These are phyloP conservation scores for Stemphylium vesicarium DNA, from an alignment of 2,329 filamentous ascomycete species.

Conservation along the genomic window DNA sequence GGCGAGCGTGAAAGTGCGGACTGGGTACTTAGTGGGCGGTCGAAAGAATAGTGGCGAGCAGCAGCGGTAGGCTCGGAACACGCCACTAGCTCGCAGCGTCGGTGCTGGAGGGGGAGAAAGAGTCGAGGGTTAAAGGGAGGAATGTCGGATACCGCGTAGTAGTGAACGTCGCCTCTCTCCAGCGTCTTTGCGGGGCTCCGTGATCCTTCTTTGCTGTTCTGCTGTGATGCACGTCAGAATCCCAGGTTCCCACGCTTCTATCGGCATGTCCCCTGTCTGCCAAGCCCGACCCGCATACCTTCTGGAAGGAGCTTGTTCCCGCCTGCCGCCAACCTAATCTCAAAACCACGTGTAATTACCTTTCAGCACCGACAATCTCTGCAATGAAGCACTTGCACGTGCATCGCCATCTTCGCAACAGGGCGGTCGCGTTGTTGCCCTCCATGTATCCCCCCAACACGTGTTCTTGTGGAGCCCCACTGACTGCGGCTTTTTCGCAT, in stretches of 20 bases:
- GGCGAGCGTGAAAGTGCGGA: slow-evolving; percentile 11
- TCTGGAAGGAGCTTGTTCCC: slow-evolving; percentile 15
- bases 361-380: not conserved
- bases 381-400: not conserved
- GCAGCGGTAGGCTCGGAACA: slow-evolving; percentile 18
- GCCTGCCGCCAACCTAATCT: not conserved
- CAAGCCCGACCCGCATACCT: slow-evolving; percentile 12
- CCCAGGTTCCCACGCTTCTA: slow-evolving; percentile 19
- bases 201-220: not conserved
- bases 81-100: slow-evolving; percentile 6
- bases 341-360: not conserved
- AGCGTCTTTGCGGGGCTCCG: slow-evolving; percentile 10
- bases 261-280: slow-evolving; percentile 10
- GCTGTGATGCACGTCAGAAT: slow-evolving; percentile 26
- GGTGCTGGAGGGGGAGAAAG: not conserved
- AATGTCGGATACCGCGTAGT: not conserved
- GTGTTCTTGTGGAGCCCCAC: not conserved
- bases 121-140: not conserved
- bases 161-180: not conserved
- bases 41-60: slow-evolving; percentile 20
- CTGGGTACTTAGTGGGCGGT: slow-evolving; percentile 7
- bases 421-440: not conserved
- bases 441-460: not conserved
- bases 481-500: not conserved
- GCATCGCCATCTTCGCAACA: not conserved